Evolutionary conservation across 1,284 basidiomycete species (phyloP), one percentile per base, ranked within the genome.

Genomic region (Trichosporon sp.): DNA sequence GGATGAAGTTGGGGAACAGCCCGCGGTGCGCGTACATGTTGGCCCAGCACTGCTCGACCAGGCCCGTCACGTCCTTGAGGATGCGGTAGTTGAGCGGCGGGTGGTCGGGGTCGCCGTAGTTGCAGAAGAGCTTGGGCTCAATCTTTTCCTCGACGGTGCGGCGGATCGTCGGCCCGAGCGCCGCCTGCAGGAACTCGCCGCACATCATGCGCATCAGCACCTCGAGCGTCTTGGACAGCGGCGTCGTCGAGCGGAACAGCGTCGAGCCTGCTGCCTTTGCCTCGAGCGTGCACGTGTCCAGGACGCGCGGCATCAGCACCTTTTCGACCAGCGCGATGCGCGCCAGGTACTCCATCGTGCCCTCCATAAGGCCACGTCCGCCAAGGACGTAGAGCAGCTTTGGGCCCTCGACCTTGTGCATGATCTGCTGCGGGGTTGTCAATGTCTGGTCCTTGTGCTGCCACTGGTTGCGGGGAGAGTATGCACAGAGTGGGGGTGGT

Each of bases 241-340:
- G 77, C 8, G 78, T 76, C 31, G 75, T 77, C 18, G 70, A 72
- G 25, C 78, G 65, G 67, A 79, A 78, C 31, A 79, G 69, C 4
- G 76, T 79, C 6, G 68, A 70, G 12, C 73, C 74, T 6, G 69
- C 78, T 74, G 15, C 3, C 8, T 23, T 25, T 25, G 67, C 70
- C 34, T 69, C 70, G 6, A 65, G 38, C 7, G 62, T 62, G 18
- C 44, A 66, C 1, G 53, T 70, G 53, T 68, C 71, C 18, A 72
- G 23, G 9, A 77, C 58, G 12, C 72, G 62, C 8, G 67, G 64
- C 38, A 73, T 66, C 8, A 75, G 68, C 0, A 64, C 64, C 5
- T 75, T 75, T 32, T 73, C 67, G 2, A 73, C 75, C 35, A 77
- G 63, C 3, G 66, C 70, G 3, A 77, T 70, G 25, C 73, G 68